Percentiles rank a stretch among this genome's conserved stretches.
Evolutionary conservation across 2,329 filamentous ascomycete genomes (phyloP).

Genomic region (Thielaviopsis musarum): DNA sequence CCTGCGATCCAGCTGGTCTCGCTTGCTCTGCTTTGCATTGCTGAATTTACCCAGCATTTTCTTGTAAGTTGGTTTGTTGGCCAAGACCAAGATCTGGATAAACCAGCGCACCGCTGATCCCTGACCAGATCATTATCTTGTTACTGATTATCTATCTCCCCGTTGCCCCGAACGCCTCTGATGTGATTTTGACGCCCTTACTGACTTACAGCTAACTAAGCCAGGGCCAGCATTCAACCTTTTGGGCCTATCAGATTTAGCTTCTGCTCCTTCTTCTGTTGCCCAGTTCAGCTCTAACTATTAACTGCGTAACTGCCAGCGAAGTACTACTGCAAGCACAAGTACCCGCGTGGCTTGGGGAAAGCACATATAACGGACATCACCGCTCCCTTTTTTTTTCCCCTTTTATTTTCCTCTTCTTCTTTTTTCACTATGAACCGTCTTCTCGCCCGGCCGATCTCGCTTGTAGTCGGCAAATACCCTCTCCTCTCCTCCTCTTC

Average conservation of each 20-base stretch:
- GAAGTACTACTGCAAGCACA: neutral
- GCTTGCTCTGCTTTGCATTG: neutral
- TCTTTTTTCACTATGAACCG: constrained; percentile 6
- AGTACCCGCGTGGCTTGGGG: neutral
- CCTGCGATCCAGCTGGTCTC: neutral
- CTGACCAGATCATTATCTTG: neutral
- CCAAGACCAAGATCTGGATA: neutral
- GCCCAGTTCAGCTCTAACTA: neutral
- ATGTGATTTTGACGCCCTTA: neutral
- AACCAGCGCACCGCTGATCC: neutral
- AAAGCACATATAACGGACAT: neutral
- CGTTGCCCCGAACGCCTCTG: neutral
- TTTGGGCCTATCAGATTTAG: neutral
- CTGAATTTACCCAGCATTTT: neutral
- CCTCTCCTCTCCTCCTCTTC: neutral
- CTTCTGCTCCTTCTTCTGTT: neutral
- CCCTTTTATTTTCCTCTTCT: neutral
- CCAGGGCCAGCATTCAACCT: neutral
- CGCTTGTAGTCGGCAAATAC: constrained; percentile 2
- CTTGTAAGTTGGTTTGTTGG: neutral
- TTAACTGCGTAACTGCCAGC: neutral
- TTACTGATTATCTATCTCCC: neutral
- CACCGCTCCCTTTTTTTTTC: neutral
- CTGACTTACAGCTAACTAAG: neutral
- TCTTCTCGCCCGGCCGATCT: constrained; percentile 2